phyloP scores from a whole-genome alignment of 306 rosid genomes.

The Sphenostylis stenocarpa region DNA sequence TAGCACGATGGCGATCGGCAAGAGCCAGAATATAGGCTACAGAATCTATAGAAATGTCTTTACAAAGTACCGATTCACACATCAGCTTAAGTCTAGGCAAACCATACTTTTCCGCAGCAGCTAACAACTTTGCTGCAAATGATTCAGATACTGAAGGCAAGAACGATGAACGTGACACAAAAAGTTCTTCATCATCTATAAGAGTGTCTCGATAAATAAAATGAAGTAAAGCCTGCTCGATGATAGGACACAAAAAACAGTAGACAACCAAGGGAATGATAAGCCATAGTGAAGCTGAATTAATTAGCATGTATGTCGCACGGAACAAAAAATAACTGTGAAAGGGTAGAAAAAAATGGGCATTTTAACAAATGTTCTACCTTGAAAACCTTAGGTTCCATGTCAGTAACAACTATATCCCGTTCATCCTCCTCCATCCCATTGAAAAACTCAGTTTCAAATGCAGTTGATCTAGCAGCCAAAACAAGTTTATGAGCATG shows the following conservation, averaged over 20 bases:
- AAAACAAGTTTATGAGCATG: conserved; percentile 86
- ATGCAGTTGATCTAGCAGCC: conserved; percentile 86
- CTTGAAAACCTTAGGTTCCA: conserved; percentile 96
- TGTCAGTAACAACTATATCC: conserved; percentile 63
- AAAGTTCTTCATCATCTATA: conserved; percentile 77
- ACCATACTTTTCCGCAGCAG: conserved; percentile 83
- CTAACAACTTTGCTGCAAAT: conserved; percentile 84
- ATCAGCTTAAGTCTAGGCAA: conserved; percentile 84
- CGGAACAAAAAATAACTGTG: conserved; percentile 1
- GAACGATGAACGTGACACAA: conserved; percentile 61
- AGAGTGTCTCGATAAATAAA: conserved; percentile 85
- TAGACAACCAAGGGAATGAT: conserved; percentile 27
- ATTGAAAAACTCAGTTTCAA: conserved; percentile 64
- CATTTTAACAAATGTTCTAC: conserved; percentile 39
- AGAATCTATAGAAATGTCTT: conserved; percentile 83
- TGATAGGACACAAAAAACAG: conserved; percentile 35
- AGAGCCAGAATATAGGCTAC: conserved; percentile 88
- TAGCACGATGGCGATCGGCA: conserved; percentile 82
- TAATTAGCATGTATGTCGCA: not conserved
- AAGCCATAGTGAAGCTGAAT: conserved; percentile 1
- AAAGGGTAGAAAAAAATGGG: not conserved
- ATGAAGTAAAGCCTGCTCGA: conserved; percentile 88
- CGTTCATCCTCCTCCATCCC: conserved; percentile 57
- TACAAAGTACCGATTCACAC: conserved; percentile 97
- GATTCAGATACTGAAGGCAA: conserved; percentile 62